phyloP scores from a whole-genome alignment of 257 asterid species.

The Prunella vulgaris region DNA sequence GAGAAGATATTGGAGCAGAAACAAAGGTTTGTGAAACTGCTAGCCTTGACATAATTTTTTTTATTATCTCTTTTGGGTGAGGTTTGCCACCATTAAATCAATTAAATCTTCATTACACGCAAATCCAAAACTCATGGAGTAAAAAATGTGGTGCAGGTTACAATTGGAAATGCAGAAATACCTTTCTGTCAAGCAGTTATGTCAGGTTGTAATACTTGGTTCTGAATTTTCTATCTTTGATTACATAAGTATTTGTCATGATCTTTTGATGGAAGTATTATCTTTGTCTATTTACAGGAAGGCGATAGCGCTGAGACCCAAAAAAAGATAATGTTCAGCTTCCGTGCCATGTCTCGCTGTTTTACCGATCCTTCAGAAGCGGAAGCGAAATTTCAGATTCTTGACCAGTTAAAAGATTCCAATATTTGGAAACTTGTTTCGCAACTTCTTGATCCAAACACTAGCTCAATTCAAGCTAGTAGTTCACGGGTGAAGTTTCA shows the following conservation, averaged over 20 bases:
- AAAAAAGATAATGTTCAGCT: constrained; percentile 62
- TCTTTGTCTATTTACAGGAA: constrained; percentile 52
- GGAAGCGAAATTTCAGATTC: constrained; percentile 79
- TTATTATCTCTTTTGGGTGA: not conserved
- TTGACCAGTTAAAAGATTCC: constrained; percentile 84
- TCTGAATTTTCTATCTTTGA: constrained; percentile 14
- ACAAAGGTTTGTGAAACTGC: constrained; percentile 63
- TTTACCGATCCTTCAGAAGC: constrained; percentile 73
- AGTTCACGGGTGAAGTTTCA: constrained; percentile 62
- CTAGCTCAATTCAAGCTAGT: constrained; percentile 47
- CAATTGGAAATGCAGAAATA: constrained; percentile 92
- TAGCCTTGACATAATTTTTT: constrained; percentile 8
- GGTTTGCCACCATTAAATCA: constrained; percentile 7
- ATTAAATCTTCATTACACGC: constrained; percentile 6
- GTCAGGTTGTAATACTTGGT: constrained; percentile 52
- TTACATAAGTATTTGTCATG: constrained; percentile 5
- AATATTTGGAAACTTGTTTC: constrained; percentile 62
- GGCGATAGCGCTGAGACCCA: constrained; percentile 70
- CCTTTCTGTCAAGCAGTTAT: constrained; percentile 61
- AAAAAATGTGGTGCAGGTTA: constrained; percentile 48
- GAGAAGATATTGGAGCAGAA: constrained; percentile 97
- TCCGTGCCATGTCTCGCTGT: constrained; percentile 89
- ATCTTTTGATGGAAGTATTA: constrained; percentile 20
- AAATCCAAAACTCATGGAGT: constrained; percentile 6
- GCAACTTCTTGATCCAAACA: constrained; percentile 71